A percentile compares a stretch with the other conserved stretches of the same genome.
phyloP scores from a whole-genome alignment of 306 rosid genomes.

The Datisca glomerata region DNA sequence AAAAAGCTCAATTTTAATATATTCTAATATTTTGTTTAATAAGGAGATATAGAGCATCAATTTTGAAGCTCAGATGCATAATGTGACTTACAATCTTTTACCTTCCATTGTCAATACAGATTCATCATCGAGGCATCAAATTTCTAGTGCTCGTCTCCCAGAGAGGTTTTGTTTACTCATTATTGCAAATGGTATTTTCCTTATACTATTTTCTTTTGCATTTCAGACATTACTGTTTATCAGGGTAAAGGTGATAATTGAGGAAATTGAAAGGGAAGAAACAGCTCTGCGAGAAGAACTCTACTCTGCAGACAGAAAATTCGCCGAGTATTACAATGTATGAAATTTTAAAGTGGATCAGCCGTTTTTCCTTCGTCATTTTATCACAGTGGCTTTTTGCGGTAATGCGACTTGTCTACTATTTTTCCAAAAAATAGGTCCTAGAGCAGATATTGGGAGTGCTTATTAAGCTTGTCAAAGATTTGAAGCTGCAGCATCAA shows the following conservation, averaged over 20 bases:
- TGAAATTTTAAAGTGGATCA: constrained; percentile 8
- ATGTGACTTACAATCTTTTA: too few species aligned
- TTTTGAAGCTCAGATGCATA: constrained; percentile 1
- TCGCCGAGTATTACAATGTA: constrained; percentile 83
- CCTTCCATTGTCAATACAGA: constrained; percentile 33
- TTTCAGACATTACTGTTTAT: constrained; percentile 16
- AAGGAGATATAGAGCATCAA: too few species aligned
- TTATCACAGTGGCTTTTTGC: constrained; percentile 5
- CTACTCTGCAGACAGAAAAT: constrained; percentile 77
- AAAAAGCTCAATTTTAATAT: too few species aligned
- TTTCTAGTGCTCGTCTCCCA: constrained; percentile 64
- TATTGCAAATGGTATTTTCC: neutral
- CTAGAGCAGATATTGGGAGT: constrained; percentile 90
- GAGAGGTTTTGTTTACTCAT: constrained; percentile 48
- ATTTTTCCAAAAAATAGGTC: constrained; percentile 39
- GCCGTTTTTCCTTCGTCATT: too few species aligned
- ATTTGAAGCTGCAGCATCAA: constrained; percentile 90
- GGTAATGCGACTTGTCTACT: constrained; percentile 6
- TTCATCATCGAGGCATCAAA: constrained; percentile 53
- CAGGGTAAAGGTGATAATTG: constrained; percentile 80
- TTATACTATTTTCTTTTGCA: constrained; percentile 5
- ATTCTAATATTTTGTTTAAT: too few species aligned
- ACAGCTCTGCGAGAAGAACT: constrained; percentile 70
- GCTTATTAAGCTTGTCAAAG: constrained; percentile 79
- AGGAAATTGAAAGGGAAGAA: constrained; percentile 89